Evolutionary conservation across 495 filamentous ascomycete species (phyloP).

Genomic region (Monascus purpureus): DNA sequence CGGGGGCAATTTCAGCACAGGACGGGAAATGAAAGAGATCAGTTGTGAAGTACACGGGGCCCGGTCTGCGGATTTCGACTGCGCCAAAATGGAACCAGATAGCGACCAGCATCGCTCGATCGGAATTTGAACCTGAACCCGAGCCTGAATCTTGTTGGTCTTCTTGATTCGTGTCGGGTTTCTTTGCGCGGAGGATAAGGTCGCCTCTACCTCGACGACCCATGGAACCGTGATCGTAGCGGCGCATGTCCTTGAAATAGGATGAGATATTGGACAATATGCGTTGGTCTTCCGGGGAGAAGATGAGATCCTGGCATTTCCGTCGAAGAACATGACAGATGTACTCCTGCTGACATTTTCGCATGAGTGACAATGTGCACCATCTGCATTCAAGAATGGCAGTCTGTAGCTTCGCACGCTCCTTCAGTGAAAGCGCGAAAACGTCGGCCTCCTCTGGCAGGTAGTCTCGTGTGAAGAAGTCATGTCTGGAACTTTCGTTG

Average conservation of each 20-base stretch:
- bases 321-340: constrained; percentile 17
- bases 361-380: constrained; percentile 29
- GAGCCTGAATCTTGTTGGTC: neutral
- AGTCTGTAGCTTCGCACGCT: constrained; percentile 17
- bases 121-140: neutral
- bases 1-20: constrained; percentile 7
- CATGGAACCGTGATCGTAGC: constrained; percentile 7
- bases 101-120: constrained; percentile 5
- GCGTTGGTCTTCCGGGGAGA: constrained; percentile 9
- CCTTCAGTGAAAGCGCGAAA: constrained; percentile 10
- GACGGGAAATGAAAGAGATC: constrained; percentile 22
- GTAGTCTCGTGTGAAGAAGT: constrained; percentile 24
- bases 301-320: constrained; percentile 13
- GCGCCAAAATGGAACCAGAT: constrained; percentile 27
- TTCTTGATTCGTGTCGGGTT: constrained; percentile 1
- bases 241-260: constrained; percentile 9
- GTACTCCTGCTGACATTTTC: constrained; percentile 26
- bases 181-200: constrained; percentile 11
- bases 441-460: constrained; percentile 22
- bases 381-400: constrained; percentile 27
- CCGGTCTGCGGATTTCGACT: constrained; percentile 16
- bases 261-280: constrained; percentile 8
- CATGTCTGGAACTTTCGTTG: constrained; percentile 14
- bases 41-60: constrained; percentile 10
- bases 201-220: constrained; percentile 18